Conservation (phyloP, 768 basidiomycete species). For the Tremella fuciformis region DNA sequence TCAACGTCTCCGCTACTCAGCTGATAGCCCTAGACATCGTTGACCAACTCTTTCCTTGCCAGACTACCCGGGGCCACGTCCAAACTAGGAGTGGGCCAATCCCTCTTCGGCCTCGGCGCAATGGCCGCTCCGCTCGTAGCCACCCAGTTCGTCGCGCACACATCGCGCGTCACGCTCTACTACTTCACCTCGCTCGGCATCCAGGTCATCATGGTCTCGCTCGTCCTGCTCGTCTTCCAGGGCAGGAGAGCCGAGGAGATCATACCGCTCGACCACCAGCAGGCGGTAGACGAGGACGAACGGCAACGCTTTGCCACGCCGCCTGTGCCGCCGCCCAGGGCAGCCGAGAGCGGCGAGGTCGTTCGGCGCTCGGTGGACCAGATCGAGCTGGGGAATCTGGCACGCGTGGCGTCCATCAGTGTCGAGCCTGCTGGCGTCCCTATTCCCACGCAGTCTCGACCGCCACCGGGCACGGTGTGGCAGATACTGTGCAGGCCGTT, state of each 20-base stretch:
- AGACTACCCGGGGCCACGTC: not conserved
- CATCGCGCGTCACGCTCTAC: not conserved
- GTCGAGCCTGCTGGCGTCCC: too few relatives aligned
- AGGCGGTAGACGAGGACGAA: not conserved
- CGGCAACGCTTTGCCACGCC: too few relatives aligned
- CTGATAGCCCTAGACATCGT: too few relatives aligned
- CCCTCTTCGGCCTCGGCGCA: not conserved
- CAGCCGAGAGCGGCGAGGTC: too few relatives aligned
- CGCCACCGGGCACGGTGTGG: too few relatives aligned
- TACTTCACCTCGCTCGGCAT: conserved; percentile 2
- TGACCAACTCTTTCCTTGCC: not conserved
- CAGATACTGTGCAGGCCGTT: too few relatives aligned
- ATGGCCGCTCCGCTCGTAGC: not conserved
- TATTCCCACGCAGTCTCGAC: too few relatives aligned
- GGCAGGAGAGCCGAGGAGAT: conserved; percentile 3
- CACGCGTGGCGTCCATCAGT: too few relatives aligned
- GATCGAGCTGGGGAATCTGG: too few relatives aligned
- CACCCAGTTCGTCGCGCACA: not conserved
- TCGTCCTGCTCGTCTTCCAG: not conserved
- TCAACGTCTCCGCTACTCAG: too few relatives aligned
- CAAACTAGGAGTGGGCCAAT: not conserved
- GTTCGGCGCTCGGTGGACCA: too few relatives aligned
- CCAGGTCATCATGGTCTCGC: not conserved
- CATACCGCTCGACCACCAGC: conserved; percentile 3
- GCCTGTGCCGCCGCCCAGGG: too few relatives aligned